phyloP scores from a whole-genome alignment of 495 filamentous ascomycete genomes.

The Cercophora scortea region DNA sequence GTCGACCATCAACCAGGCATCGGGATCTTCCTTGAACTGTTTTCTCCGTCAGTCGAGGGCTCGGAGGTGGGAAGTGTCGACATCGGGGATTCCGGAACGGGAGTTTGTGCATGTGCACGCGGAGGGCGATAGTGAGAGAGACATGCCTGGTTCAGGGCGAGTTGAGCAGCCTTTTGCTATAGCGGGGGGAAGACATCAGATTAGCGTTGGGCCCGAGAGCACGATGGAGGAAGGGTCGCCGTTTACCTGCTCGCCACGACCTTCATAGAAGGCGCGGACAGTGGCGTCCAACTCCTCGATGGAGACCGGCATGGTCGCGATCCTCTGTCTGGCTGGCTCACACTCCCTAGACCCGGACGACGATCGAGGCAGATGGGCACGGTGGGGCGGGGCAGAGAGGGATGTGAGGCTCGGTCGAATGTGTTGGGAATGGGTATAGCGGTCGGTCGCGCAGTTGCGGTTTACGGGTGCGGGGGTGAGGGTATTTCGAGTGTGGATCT shows the following conservation, averaged over 20 bases:
- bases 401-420: too few species aligned
- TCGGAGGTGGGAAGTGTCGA: not conserved
- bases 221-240: not conserved
- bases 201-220: constrained; percentile 15
- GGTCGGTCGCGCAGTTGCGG: too few species aligned
- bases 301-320: constrained; percentile 46
- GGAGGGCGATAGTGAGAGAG: not conserved
- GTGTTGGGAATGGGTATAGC: too few species aligned
- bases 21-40: constrained; percentile 97
- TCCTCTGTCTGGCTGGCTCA: constrained; percentile 5
- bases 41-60: constrained; percentile 6
- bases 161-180: constrained; percentile 95
- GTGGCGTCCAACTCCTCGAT: constrained; percentile 93
- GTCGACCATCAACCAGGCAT: constrained; percentile 94
- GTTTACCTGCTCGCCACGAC: constrained; percentile 77
- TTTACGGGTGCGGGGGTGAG: not conserved
- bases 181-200: constrained; percentile 14
- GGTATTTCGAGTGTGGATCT: not conserved
- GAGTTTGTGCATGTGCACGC: not conserved
- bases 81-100: not conserved
- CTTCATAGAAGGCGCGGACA: constrained; percentile 94
- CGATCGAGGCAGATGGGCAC: not conserved
- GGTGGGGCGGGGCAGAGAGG: not conserved
- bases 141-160: constrained; percentile 85
- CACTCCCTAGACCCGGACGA: not conserved